Base-by-base conservation (phyloP, 176 grass and related monocot species). In the Areca catechu region DNA sequence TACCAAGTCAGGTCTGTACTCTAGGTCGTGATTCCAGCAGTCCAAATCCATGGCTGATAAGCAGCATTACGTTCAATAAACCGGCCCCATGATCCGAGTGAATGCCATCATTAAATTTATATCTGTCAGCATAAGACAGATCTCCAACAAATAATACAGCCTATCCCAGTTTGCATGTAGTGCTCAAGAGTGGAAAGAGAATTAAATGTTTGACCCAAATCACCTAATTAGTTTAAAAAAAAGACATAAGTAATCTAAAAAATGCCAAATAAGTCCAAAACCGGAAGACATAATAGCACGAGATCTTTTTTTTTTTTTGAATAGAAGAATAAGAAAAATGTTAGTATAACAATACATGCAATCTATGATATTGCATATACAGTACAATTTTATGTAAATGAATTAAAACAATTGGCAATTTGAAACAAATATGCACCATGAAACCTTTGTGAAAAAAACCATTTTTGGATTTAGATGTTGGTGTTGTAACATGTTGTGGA, bases 131-230 rank as follows among this genome's bases (percentile, higher is more conserved):
- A 80, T 97, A 97, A 21, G 92, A 97, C 54, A 97, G 74, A 63
- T 97, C 92, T 21, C 92, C 92, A 67, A 88, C 66, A 81, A 82
- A 97, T 50, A 97, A 65, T 69, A 97, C 75, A 68, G 74, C 72
- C 28, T 97, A 71, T 53, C 74, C 92, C 80, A 49, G 52, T 85
- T 82, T 82, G 68, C 80, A 79, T 78, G 72, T 91, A 97, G 74
- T 97, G 86, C 75, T 97, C 67, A 53, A 97, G 75, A 65, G 92
- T 97, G 56, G 92, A 97, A 18, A 97, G 86, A 25, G 92, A 97
- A 80, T 97, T 97, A 74, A 74, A 91, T 59, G 92, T 97, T 68
- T 97, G 92, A 16, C 92, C 92, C 65, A 97, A 80, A 82, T 97
- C 92, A 82, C 92, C 92, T 97, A 20, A 10, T 21, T 5, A 5